These are phyloP conservation scores for Zoysia matrella DNA, from an alignment of 202 grass and related monocot genomes.

Conservation along the genomic window DNA sequence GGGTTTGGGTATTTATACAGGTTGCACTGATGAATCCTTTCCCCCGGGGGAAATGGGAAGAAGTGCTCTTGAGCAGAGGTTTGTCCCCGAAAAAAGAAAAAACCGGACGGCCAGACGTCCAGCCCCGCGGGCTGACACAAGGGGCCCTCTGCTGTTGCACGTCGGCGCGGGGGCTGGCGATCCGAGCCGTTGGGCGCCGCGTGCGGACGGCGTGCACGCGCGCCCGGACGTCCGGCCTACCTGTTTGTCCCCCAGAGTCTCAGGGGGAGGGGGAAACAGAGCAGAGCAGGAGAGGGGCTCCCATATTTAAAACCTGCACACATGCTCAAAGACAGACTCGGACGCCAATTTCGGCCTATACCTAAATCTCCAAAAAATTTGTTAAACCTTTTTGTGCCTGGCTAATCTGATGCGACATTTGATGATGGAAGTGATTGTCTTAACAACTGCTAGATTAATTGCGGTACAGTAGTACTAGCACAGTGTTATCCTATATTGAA, in stretches of 20 bases:
- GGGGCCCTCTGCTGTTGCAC: too few species aligned
- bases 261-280: too few species aligned
- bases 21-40: not conserved
- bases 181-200: too few species aligned
- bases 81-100: too few species aligned
- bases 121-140: too few species aligned
- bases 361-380: not conserved
- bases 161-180: too few species aligned
- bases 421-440: constrained; percentile 23
- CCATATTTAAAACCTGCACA: constrained; percentile 33
- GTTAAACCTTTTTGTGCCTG: not conserved
- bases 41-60: constrained; percentile 7
- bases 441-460: constrained; percentile 31
- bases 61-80: constrained; percentile 7
- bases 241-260: too few species aligned
- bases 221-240: too few species aligned
- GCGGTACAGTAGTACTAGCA: not conserved
- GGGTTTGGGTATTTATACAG: constrained; percentile 48
- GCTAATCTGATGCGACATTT: constrained; percentile 27
- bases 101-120: too few species aligned
- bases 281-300: not conserved
- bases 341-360: not conserved
- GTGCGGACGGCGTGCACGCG: too few species aligned
- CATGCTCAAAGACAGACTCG: constrained; percentile 8
- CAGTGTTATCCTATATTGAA: too few species aligned